phyloP scores from a whole-genome alignment of 2,329 filamentous ascomycete genomes.

The Fusarium circinatum region DNA sequence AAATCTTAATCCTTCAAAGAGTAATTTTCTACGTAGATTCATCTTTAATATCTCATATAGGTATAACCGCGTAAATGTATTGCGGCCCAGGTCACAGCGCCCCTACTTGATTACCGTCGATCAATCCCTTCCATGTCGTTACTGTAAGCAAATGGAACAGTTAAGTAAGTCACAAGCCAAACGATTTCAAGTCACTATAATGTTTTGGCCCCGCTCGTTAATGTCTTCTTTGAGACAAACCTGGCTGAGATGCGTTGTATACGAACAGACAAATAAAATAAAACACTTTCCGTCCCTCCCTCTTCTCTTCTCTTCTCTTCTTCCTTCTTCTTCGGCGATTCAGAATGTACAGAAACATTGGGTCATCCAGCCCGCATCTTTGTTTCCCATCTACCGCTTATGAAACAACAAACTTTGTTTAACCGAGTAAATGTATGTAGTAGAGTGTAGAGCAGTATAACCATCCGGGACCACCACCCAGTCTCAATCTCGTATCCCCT shows the following conservation, averaged over 20 bases:
- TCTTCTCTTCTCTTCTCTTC: background rate
- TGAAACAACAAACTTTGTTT: constrained; percentile 39
- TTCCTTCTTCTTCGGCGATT: constrained; percentile 23
- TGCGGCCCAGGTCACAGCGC: background rate
- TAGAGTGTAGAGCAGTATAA: constrained; percentile 38
- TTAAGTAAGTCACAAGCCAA: constrained; percentile 6
- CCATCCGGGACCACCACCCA: constrained; percentile 38
- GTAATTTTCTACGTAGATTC: constrained; percentile 19
- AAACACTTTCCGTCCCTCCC: constrained; percentile 10
- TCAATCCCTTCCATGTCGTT: background rate
- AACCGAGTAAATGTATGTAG: constrained; percentile 39
- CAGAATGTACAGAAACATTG: constrained; percentile 20
- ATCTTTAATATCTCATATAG: background rate
- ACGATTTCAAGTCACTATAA: constrained; percentile 17
- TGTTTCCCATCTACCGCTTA: constrained; percentile 23
- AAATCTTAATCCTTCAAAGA: background rate
- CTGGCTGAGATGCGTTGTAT: constrained; percentile 43
- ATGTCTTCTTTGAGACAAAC: constrained; percentile 40
- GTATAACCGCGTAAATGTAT: constrained; percentile 18
- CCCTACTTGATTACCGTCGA: background rate
- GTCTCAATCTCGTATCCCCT: constrained; percentile 41
- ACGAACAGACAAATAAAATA: constrained; percentile 40
- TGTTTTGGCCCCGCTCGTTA: constrained; percentile 39
- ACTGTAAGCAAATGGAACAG: constrained; percentile 16
- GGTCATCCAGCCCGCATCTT: constrained; percentile 34